These are phyloP conservation scores for Nothopassalora personata DNA, from an alignment of 2,329 filamentous ascomycete genomes.

Conservation along the genomic window DNA sequence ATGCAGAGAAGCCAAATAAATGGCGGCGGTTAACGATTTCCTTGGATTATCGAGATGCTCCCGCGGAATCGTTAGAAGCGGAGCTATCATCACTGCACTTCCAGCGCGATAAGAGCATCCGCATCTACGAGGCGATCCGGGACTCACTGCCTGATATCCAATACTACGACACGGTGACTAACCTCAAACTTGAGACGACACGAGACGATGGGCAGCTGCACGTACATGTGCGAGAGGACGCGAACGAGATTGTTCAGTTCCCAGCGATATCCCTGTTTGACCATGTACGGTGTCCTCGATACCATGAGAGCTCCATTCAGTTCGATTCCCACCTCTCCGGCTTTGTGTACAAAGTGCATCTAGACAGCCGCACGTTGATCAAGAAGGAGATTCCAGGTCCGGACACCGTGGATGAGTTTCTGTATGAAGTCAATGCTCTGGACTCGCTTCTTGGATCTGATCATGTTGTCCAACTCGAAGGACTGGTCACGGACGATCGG, in stretches of 20 bases:
- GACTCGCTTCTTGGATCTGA: constrained; percentile 65
- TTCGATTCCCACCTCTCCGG: constrained; percentile 94
- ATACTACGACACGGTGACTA: constrained; percentile 93
- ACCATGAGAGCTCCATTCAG: constrained; percentile 67
- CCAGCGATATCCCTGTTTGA: constrained; percentile 67
- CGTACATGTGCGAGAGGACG: constrained; percentile 95
- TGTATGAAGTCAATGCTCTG: constrained; percentile 97
- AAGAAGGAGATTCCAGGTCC: constrained; percentile 98
- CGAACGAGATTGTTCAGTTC: constrained; percentile 89
- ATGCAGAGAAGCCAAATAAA: constrained; percentile 68
- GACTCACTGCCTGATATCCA: constrained; percentile 90
- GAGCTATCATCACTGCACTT: constrained; percentile 72
- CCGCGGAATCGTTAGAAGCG: constrained; percentile 74
- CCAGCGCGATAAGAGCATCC: constrained; percentile 85
- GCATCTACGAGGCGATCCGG: constrained; percentile 90
- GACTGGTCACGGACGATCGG: constrained; percentile 76
- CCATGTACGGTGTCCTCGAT: constrained; percentile 57
- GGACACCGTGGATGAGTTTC: constrained; percentile 90
- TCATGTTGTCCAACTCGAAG: constrained; percentile 80
- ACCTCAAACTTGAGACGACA: constrained; percentile 84
- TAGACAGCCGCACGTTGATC: constrained; percentile 66
- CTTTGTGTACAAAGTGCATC: constrained; percentile 89
- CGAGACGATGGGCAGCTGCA: constrained; percentile 80
- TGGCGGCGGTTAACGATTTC: constrained; percentile 92
- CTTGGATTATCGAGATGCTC: constrained; percentile 80